phyloP scores from a whole-genome alignment of 2,329 filamentous ascomycete species.

The Remersonia thermophila region DNA sequence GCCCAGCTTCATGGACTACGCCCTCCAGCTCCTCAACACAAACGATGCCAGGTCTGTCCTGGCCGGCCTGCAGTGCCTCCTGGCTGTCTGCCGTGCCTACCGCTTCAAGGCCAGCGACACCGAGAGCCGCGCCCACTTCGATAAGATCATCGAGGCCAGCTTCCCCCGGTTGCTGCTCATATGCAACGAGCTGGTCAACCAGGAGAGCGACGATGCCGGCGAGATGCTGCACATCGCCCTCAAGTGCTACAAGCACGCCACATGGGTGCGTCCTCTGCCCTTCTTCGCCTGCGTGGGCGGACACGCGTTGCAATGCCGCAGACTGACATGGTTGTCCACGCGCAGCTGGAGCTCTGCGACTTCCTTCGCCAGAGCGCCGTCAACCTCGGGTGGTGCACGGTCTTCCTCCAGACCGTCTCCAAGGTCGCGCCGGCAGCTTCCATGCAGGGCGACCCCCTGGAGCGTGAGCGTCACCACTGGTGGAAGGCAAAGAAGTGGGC shows the following conservation, averaged over 20 bases:
- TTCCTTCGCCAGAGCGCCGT: constrained; percentile 67
- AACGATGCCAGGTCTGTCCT: constrained; percentile 81
- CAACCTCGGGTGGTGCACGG: constrained; percentile 90
- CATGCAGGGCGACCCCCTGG: constrained; percentile 65
- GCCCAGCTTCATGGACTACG: constrained; percentile 90
- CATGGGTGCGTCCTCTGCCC: constrained; percentile 55
- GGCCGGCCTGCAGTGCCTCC: constrained; percentile 82
- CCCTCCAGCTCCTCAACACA: constrained; percentile 73
- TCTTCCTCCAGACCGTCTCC: constrained; percentile 82
- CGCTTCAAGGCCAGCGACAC: constrained; percentile 77
- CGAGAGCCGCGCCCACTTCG: constrained; percentile 69
- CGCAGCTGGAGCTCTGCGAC: constrained; percentile 70
- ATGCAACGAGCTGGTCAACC: constrained; percentile 76
- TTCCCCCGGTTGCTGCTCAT: constrained; percentile 82
- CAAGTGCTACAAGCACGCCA: constrained; percentile 96
- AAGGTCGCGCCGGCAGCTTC: constrained; percentile 71
- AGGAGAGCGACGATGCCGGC: constrained; percentile 85
- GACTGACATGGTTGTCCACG: constrained; percentile 18
- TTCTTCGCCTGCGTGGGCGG: background rate
- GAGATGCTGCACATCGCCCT: constrained; percentile 93
- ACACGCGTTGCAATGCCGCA: too few species aligned
- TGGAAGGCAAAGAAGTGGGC: constrained; percentile 99
- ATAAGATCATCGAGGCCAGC: constrained; percentile 82
- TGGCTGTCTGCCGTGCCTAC: constrained; percentile 92
- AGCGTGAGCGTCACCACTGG: constrained; percentile 91